These are phyloP conservation scores for Vitis hybrid DNA, from an alignment of 177 flowering plant genomes.

Conservation along the genomic window DNA sequence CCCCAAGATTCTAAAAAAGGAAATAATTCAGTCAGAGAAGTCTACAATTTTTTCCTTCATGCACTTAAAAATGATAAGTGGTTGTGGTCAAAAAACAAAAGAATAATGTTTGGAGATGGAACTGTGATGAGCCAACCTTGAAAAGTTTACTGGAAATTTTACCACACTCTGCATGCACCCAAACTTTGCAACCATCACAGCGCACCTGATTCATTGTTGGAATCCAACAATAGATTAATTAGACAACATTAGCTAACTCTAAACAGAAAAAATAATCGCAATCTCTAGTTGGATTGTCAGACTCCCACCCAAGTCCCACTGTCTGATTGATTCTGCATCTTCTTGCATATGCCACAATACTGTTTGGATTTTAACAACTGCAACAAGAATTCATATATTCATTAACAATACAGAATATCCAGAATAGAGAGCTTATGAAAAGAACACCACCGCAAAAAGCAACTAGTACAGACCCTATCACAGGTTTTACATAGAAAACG, in stretches of 20 bases:
- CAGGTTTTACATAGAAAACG: conserved; percentile 67
- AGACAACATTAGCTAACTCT: neutral
- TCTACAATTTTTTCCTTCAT: conserved; percentile 7
- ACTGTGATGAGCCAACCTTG: conserved; percentile 45
- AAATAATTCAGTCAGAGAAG: conserved; percentile 2
- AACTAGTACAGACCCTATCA: conserved; percentile 50
- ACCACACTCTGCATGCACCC: conserved; percentile 92
- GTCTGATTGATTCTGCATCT: conserved; percentile 87
- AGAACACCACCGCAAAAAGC: neutral
- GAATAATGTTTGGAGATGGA: neutral
- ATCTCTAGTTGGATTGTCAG: neutral
- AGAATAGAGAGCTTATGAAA: neutral
- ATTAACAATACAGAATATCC: conserved; percentile 2
- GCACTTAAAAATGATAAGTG: neutral
- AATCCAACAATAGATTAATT: neutral
- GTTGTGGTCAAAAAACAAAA: neutral
- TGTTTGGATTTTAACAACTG: conserved; percentile 83
- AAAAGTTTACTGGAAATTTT: conserved; percentile 57
- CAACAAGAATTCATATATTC: conserved; percentile 11
- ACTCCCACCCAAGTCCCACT: conserved; percentile 87
- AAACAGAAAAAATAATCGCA: conserved; percentile 1
- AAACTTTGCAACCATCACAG: conserved; percentile 89
- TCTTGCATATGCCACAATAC: conserved; percentile 95
- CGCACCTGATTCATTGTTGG: conserved; percentile 46
- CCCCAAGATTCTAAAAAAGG: conserved; percentile 55